Conservation (phyloP, 2,329 filamentous ascomycete species). For the Microdochium paspali region DNA sequence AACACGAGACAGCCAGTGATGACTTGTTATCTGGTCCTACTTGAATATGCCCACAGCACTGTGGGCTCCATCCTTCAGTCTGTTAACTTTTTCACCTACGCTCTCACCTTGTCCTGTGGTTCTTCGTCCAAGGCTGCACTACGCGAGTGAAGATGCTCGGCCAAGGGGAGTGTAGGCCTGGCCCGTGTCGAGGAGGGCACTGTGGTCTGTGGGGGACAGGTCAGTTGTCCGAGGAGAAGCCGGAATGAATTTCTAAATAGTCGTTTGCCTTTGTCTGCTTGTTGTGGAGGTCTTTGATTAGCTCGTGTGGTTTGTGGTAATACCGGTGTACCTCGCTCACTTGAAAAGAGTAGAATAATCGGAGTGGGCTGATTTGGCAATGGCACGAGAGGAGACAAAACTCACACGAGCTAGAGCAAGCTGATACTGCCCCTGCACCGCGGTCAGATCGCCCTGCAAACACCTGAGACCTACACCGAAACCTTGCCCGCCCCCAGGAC, state of each 20-base stretch:
- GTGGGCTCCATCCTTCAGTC: too few relatives aligned
- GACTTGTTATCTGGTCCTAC: too few relatives aligned
- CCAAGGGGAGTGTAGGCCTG: slow-evolving; percentile 9
- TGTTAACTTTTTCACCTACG: not conserved
- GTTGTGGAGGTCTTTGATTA: not conserved
- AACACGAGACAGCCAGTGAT: not conserved
- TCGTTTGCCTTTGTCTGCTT: slow-evolving; percentile 13
- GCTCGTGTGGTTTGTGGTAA: not conserved
- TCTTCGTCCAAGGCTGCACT: not conserved
- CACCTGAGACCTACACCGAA: too few relatives aligned
- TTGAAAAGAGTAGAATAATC: too few relatives aligned
- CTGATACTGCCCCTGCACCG: too few relatives aligned
- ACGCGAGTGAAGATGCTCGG: slow-evolving; percentile 5
- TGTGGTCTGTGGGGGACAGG: slow-evolving; percentile 26
- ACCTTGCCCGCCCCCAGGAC: too few relatives aligned
- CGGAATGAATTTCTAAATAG: slow-evolving; percentile 21
- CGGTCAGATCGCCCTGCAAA: too few relatives aligned
- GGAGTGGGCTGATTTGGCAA: too few relatives aligned
- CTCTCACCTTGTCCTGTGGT: not conserved
- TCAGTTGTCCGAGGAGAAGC: slow-evolving; percentile 25
- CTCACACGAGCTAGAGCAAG: too few relatives aligned
- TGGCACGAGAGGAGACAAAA: too few relatives aligned
- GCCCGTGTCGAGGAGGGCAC: slow-evolving; percentile 22
- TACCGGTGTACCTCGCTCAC: too few relatives aligned
- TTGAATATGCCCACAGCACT: too few relatives aligned